Conservation (phyloP, 1,284 basidiomycete species). For the Puccinia polysora region DNA sequence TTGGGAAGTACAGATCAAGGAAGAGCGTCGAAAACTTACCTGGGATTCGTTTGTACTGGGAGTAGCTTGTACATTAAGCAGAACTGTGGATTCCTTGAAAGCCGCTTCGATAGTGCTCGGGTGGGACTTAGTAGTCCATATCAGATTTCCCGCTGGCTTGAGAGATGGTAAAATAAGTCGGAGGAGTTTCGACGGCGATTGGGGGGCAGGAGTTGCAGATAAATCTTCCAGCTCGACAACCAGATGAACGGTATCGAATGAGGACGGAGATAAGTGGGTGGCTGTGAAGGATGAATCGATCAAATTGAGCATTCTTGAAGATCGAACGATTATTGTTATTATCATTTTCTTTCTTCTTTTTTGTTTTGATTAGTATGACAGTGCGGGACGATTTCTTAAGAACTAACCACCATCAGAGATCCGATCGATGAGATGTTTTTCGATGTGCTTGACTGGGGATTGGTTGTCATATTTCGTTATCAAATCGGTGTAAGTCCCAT, state of each 20-base stretch:
- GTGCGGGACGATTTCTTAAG: not conserved
- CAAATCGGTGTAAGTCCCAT: slow-evolving; percentile 68
- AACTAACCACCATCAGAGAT: slow-evolving; percentile 40
- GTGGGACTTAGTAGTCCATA: slow-evolving; percentile 14
- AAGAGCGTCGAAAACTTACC: slow-evolving; percentile 3
- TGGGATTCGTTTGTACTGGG: slow-evolving; percentile 4
- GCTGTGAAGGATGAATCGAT: not conserved
- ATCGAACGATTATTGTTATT: not conserved
- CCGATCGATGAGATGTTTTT: slow-evolving; percentile 32
- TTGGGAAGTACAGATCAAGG: not conserved
- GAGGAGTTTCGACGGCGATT: slow-evolving; percentile 11
- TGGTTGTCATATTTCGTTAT: slow-evolving; percentile 59
- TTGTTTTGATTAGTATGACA: too few relatives aligned
- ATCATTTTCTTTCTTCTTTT: too few relatives aligned
- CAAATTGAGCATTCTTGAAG: not conserved
- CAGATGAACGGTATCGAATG: slow-evolving; percentile 36
- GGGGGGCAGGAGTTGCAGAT: not conserved
- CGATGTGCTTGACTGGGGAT: slow-evolving; percentile 2
- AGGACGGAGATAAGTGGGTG: slow-evolving; percentile 1
- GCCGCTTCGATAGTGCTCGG: slow-evolving; percentile 19
- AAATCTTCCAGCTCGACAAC: slow-evolving; percentile 25
- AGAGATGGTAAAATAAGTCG: slow-evolving; percentile 1
- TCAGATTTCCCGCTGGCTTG: slow-evolving; percentile 12
- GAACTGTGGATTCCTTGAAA: not conserved
- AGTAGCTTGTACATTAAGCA: not conserved